Evolutionary conservation across 2,329 filamentous ascomycete species (phyloP).

Genomic region (Botrytis elliptica): DNA sequence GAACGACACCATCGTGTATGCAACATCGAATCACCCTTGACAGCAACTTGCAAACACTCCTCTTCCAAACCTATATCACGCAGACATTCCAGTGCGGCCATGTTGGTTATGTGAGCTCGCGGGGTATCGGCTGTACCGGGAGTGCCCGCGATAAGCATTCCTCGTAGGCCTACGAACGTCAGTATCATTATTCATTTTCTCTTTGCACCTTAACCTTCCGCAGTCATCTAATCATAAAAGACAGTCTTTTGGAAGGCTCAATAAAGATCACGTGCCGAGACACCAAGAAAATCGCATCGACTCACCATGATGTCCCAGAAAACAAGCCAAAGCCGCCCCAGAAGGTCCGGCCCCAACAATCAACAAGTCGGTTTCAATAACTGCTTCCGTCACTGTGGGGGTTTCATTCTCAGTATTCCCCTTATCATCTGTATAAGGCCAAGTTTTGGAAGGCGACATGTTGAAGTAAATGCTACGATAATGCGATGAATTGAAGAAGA

Average conservation of each 20-base stretch:
- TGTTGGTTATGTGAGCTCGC: constrained; percentile 60
- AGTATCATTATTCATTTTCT: neutral
- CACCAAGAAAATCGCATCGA: neutral
- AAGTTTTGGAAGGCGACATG: constrained; percentile 5
- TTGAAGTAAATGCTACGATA: neutral
- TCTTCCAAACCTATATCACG: constrained; percentile 51
- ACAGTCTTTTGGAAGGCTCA: neutral
- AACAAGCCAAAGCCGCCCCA: constrained; percentile 54
- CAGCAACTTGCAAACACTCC: constrained; percentile 42
- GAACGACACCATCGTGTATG: constrained; percentile 54
- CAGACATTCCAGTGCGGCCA: constrained; percentile 54
- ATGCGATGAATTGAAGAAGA: neutral
- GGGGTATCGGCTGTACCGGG: constrained; percentile 55
- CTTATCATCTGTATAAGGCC: constrained; percentile 10
- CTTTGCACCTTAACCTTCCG: neutral
- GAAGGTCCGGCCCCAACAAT: constrained; percentile 54
- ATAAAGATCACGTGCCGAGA: neutral
- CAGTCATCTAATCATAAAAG: too few species aligned
- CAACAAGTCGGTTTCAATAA: constrained; percentile 46
- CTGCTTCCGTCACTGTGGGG: neutral
- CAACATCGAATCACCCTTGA: constrained; percentile 45
- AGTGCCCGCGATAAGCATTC: constrained; percentile 52
- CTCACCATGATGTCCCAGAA: constrained; percentile 49
- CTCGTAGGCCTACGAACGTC: constrained; percentile 44
- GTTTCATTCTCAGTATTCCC: neutral